Evolutionary conservation across 23 red algal species (phyloP).

Genomic region (Agarophyton chilense): DNA sequence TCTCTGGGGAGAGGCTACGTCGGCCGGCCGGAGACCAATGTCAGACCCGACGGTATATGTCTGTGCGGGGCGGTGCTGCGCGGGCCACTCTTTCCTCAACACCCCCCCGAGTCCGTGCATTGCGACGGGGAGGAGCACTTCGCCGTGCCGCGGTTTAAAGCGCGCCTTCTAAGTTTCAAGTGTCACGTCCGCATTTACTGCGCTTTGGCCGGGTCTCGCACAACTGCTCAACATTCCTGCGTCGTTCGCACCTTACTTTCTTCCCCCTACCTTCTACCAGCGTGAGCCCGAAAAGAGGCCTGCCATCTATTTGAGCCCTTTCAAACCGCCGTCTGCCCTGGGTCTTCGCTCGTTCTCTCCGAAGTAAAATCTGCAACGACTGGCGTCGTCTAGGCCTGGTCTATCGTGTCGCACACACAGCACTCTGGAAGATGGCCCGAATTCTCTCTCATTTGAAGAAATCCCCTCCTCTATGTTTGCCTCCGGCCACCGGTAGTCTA

Average conservation of each 20-base stretch:
- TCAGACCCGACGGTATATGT: no score
- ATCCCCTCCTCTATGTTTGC: slow-evolving; percentile 41
- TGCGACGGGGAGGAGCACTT: neutral
- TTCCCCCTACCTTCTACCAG: neutral
- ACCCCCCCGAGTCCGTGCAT: neutral
- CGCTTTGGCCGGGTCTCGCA: neutral
- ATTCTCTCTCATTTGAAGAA: neutral
- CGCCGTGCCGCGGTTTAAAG: neutral
- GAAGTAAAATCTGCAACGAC: no score
- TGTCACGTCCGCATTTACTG: neutral
- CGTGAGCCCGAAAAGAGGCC: neutral
- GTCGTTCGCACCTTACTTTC: no score
- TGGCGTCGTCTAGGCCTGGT: no score
- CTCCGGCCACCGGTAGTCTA: slow-evolving; percentile 61
- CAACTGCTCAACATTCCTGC: neutral
- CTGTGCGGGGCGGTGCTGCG: no score
- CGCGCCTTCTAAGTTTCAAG: no score
- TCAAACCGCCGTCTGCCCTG: neutral
- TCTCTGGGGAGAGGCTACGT: neutral
- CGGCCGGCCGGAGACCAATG: no score
- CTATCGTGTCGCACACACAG: neutral
- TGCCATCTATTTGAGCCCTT: neutral
- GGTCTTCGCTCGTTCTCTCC: no score
- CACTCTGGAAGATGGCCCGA: slow-evolving; percentile 5
- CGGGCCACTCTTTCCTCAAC: no score